Conservation (phyloP, 768 basidiomycete genomes). For the Cubamyces lactineus region DNA sequence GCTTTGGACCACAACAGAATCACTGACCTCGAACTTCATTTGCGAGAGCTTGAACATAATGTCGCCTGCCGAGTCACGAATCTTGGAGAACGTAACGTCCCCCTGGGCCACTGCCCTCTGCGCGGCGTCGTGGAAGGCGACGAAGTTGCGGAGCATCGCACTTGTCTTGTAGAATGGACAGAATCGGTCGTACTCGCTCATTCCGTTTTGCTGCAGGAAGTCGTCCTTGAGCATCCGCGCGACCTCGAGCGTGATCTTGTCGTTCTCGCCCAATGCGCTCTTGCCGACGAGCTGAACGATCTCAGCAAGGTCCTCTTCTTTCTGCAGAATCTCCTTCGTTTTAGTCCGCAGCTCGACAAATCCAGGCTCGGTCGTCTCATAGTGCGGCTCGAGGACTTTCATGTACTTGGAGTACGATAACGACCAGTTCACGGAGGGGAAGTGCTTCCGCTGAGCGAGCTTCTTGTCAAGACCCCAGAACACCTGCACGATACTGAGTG, state of each 20-base stretch:
- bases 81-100: constrained; percentile 82
- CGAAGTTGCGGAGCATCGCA: constrained; percentile 93
- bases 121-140: constrained; percentile 91
- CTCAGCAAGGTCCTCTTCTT: constrained; percentile 97
- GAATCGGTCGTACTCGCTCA: constrained; percentile 96
- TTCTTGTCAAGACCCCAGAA: constrained; percentile 99
- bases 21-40: constrained; percentile 94
- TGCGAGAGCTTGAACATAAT: constrained; percentile 97
- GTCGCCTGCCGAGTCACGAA: constrained; percentile 85
- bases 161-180: constrained; percentile 99
- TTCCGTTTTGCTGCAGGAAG: constrained; percentile 97
- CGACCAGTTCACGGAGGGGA: constrained; percentile 99
- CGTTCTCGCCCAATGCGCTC: constrained; percentile 93
- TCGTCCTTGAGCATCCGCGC: constrained; percentile 97
- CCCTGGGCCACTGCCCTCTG: constrained; percentile 82
- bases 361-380: constrained; percentile 89
- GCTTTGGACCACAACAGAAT: background rate
- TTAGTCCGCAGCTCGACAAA: constrained; percentile 91
- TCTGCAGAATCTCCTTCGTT: constrained; percentile 97
- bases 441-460: constrained; percentile 97
- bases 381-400: constrained; percentile 90
- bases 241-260: constrained; percentile 98
- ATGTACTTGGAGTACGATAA: constrained; percentile 99
- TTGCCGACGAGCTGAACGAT: constrained; percentile 99
- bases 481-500: constrained; percentile 97